A percentile compares a stretch with the other conserved stretches of the same genome.
phyloP scores from a whole-genome alignment of 2,329 filamentous ascomycete genomes.

The Fusarium stilboides region DNA sequence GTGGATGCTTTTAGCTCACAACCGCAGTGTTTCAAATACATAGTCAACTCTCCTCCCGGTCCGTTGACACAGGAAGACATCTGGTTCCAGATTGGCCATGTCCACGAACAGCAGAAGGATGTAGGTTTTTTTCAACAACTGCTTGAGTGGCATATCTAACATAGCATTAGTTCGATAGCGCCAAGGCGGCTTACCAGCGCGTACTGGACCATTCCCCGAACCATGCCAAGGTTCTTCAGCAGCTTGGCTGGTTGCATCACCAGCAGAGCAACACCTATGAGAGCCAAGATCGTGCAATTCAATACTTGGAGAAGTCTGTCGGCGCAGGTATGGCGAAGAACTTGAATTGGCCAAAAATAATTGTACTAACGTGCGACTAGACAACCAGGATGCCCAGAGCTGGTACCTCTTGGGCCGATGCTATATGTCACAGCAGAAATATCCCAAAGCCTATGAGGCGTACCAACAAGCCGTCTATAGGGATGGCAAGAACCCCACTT shows the following conservation, averaged over 20 bases:
- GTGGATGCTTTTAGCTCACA: constrained; percentile 9
- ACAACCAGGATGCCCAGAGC: constrained; percentile 95
- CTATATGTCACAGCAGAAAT: constrained; percentile 99
- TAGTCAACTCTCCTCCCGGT: constrained; percentile 91
- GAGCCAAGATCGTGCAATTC: constrained; percentile 95
- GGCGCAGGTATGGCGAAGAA: constrained; percentile 77
- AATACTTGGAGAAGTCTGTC: constrained; percentile 97
- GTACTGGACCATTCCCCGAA: constrained; percentile 95
- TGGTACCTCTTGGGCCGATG: constrained; percentile 98
- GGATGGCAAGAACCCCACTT: constrained; percentile 96
- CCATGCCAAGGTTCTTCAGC: constrained; percentile 97
- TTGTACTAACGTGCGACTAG: constrained; percentile 61
- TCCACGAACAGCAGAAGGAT: constrained; percentile 99
- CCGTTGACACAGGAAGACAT: constrained; percentile 98
- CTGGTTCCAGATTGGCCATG: constrained; percentile 99
- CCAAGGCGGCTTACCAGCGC: constrained; percentile 91
- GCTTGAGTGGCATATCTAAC: constrained; percentile 53
- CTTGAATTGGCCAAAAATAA: no score
- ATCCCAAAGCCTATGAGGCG: constrained; percentile 97
- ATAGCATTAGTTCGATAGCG: constrained; percentile 83
- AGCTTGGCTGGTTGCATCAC: constrained; percentile 97
- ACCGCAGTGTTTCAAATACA: constrained; percentile 94
- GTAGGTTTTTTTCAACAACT: constrained; percentile 71
- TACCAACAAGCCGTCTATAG: constrained; percentile 99
- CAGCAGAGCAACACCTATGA: constrained; percentile 93